A percentile compares a stretch with the other conserved stretches of the same genome.
Evolutionary conservation across 2,329 filamentous ascomycete species (phyloP).

Genomic region (Teratosphaeriaceae sp.): DNA sequence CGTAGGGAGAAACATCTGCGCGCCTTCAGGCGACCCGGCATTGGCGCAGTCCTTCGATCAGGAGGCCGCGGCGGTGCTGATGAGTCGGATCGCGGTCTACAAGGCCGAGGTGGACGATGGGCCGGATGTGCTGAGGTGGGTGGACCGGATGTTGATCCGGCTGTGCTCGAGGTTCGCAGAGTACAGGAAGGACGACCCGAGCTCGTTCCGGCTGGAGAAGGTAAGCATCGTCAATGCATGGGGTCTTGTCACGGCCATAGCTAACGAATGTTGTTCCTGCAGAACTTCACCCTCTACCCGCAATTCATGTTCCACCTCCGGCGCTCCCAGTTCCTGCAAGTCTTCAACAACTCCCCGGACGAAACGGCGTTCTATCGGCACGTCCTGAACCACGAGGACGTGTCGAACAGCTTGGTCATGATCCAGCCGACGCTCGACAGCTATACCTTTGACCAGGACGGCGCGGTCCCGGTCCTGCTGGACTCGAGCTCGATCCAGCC

Average conservation of each 20-base stretch:
- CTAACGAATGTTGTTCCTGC: no score
- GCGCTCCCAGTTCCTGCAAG: constrained; percentile 93
- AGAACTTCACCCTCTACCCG: constrained; percentile 97
- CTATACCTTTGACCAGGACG: constrained; percentile 94
- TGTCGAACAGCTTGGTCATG: constrained; percentile 95
- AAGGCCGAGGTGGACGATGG: constrained; percentile 98
- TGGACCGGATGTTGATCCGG: constrained; percentile 95
- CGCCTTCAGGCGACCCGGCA: constrained; percentile 87
- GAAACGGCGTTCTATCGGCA: constrained; percentile 99
- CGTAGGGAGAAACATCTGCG: constrained; percentile 82
- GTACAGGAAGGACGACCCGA: constrained; percentile 96
- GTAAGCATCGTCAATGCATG: no score
- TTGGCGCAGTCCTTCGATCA: constrained; percentile 98
- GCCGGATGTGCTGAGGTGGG: constrained; percentile 96
- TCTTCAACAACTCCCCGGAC: constrained; percentile 99
- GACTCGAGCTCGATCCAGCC: constrained; percentile 96
- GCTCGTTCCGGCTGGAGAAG: constrained; percentile 95
- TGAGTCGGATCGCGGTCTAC: constrained; percentile 99
- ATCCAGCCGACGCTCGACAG: constrained; percentile 97
- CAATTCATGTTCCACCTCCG: constrained; percentile 99
- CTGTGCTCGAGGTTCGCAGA: constrained; percentile 95
- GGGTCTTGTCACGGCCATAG: no score
- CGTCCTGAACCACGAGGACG: constrained; percentile 94
- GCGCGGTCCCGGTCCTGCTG: constrained; percentile 83
- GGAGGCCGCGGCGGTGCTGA: constrained; percentile 92